A percentile compares a stretch with the other conserved stretches of the same genome.
Evolutionary conservation across 2,329 filamentous ascomycete species (phyloP).

Genomic region (Acrocalymma vagum): DNA sequence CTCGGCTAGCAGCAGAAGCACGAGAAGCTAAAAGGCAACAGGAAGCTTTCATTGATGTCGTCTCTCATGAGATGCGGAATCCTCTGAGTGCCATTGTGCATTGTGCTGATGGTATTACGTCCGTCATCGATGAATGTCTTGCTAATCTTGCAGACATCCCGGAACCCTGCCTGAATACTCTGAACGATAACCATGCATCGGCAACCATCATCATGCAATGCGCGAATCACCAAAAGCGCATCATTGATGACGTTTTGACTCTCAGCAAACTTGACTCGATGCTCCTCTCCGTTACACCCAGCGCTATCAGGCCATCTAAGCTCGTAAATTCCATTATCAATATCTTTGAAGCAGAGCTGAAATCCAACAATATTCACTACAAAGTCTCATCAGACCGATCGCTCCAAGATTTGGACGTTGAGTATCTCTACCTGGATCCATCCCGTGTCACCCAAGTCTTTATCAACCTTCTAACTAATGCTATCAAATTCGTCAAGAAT

Average conservation of each 20-base stretch:
- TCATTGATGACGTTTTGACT: constrained; percentile 58
- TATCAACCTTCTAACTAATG: constrained; percentile 75
- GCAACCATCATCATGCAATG: constrained; percentile 56
- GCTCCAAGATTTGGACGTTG: constrained; percentile 43
- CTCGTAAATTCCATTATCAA: constrained; percentile 45
- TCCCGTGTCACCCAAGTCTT: constrained; percentile 72
- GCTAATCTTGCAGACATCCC: constrained; percentile 30
- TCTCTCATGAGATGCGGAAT: constrained; percentile 57
- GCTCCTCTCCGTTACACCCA: constrained; percentile 53
- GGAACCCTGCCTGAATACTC: constrained; percentile 28
- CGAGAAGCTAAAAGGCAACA: constrained; percentile 49
- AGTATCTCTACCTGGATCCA: constrained; percentile 52
- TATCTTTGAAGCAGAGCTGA: constrained; percentile 50
- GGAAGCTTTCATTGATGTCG: constrained; percentile 50
- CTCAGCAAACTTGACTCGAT: constrained; percentile 56
- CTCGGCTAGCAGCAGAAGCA: constrained; percentile 46
- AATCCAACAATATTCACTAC: constrained; percentile 40
- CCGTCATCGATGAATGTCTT: constrained; percentile 40
- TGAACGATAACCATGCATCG: constrained; percentile 42
- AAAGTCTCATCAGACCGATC: constrained; percentile 46
- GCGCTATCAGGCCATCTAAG: constrained; percentile 45
- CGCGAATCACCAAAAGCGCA: constrained; percentile 57
- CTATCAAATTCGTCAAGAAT: constrained; percentile 52
- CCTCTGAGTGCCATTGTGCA: constrained; percentile 55
- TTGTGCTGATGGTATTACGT: constrained; percentile 53